Percentiles rank a stretch among this genome's conserved stretches.
Conservation (phyloP, 108 stramenopile genomes). For the Ochromonas danica region DNA sequence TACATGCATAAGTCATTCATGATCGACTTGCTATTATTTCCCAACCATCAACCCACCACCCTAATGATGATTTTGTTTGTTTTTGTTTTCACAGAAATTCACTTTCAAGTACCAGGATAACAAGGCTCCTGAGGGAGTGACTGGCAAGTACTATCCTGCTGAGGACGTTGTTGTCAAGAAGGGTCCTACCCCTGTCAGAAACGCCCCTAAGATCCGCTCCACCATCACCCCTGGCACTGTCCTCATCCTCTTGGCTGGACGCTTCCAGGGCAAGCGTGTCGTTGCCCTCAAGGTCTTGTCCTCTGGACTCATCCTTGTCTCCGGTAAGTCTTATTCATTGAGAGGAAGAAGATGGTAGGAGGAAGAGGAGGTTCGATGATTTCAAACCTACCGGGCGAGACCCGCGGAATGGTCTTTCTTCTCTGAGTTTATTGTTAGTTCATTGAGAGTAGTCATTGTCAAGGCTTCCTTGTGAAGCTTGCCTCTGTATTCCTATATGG, state of each 20-base stretch:
- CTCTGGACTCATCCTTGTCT: slow-evolving; percentile 92
- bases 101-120: slow-evolving; percentile 18
- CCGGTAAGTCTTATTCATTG: no score
- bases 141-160: slow-evolving; percentile 80
- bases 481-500: no score
- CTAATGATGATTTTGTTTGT: no score
- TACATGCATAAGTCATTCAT: no score
- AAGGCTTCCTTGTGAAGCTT: no score
- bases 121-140: slow-evolving; percentile 48
- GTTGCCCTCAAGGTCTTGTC: slow-evolving; percentile 93
- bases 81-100: slow-evolving; percentile 33
- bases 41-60: no score
- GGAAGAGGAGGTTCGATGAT: slow-evolving; percentile 28
- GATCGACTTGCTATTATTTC: no score
- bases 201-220: slow-evolving; percentile 81
- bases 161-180: slow-evolving; percentile 79
- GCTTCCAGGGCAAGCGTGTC: slow-evolving; percentile 98
- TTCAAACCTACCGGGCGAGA: slow-evolving; percentile 33
- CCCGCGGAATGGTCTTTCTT: no score
- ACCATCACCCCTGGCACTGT: slow-evolving; percentile 96
- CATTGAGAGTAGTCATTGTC: no score
- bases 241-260: slow-evolving; percentile 93
- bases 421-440: no score
- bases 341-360: background rate
- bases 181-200: slow-evolving; percentile 62